Conservation (phyloP, 495 filamentous ascomycete genomes). For the Trichoderma gamsii region DNA sequence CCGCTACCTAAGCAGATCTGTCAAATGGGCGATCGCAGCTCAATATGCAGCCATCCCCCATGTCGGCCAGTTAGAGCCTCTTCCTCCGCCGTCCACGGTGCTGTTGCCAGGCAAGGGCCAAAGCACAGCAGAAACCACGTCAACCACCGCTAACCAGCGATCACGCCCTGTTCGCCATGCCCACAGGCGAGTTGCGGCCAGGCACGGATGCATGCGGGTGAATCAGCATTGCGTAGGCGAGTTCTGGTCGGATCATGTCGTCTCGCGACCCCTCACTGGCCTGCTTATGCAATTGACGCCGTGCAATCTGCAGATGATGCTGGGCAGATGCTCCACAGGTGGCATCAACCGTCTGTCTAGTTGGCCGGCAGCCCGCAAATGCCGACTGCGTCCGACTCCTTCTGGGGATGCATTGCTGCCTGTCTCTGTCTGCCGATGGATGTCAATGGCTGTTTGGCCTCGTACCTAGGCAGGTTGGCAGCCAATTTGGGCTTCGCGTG, state of each 20-base stretch:
- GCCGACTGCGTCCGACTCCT: background rate
- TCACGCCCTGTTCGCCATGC: background rate
- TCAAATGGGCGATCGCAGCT: conserved; percentile 11
- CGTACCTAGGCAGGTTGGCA: background rate
- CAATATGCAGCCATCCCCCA: conserved; percentile 1
- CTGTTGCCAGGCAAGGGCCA: too few species aligned
- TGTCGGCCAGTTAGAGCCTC: background rate
- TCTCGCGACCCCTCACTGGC: conserved; percentile 13
- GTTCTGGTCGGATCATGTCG: background rate
- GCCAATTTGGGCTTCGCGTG: background rate
- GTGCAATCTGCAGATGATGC: conserved; percentile 4
- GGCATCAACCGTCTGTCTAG: conserved; percentile 1
- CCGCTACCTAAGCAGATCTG: background rate
- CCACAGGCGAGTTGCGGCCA: background rate
- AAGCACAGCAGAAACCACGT: background rate
- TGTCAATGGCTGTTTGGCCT: background rate
- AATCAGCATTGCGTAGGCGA: conserved; percentile 7
- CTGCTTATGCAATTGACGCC: background rate
- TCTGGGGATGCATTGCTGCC: conserved; percentile 8
- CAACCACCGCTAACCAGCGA: background rate
- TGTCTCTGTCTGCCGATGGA: background rate
- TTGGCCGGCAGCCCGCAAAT: conserved; percentile 1
- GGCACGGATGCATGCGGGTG: conserved; percentile 7
- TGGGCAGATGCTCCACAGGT: conserved; percentile 7
- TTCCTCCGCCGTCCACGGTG: background rate